Evolutionary conservation across 73 alveolate species (phyloP).

Genomic region (Paramecium biaurelia): DNA sequence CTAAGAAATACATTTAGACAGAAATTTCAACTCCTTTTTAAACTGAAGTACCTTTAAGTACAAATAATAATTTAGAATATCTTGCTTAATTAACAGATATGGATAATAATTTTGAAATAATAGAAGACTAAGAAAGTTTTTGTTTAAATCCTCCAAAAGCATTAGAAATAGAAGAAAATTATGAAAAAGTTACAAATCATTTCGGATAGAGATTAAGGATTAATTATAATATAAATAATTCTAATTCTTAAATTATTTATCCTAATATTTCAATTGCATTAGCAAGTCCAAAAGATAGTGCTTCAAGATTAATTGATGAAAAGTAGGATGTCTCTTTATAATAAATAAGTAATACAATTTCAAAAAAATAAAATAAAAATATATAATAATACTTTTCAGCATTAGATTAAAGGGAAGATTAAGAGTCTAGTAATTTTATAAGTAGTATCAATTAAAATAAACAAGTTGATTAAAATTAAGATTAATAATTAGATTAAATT

Average conservation of each 20-base stretch:
- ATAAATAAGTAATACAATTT: neutral
- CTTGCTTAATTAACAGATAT: neutral
- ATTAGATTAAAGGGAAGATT: neutral
- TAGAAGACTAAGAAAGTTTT: neutral
- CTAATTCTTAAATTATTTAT: neutral
- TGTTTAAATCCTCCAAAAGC: neutral
- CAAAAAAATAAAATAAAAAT: neutral
- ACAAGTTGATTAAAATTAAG: neutral
- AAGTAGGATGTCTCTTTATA: neutral
- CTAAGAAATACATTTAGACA: neutral
- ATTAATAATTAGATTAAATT: conserved; percentile 14
- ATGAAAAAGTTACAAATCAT: neutral
- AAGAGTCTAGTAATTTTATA: neutral
- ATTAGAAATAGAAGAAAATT: neutral
- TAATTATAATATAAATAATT: neutral
- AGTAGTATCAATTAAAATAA: neutral
- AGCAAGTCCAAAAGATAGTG: conserved; percentile 4
- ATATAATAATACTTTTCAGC: neutral
- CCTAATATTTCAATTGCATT: neutral
- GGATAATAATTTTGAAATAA: neutral
- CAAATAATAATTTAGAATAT: neutral
- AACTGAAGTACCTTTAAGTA: neutral
- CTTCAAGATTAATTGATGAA: neutral
- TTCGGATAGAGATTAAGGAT: neutral
- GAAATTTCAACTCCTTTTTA: neutral